Conservation (phyloP, 148 eudicot species). For the Limonium bicolor region DNA sequence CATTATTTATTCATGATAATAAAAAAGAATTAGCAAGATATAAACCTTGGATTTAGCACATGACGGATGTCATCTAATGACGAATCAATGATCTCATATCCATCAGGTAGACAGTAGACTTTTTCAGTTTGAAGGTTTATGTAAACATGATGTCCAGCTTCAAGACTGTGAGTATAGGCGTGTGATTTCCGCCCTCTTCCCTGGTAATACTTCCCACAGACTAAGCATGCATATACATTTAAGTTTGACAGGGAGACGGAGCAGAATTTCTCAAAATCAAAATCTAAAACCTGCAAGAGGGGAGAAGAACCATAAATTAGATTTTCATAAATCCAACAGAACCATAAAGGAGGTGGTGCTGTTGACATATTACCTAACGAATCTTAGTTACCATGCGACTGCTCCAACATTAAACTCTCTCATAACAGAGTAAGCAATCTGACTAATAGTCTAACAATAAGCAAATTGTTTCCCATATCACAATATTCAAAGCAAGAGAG, state of each 20-base stretch:
- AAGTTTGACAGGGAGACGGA: constrained; percentile 82
- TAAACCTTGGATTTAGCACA: constrained; percentile 86
- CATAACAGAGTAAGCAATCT: too few species aligned
- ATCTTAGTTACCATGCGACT: neutral
- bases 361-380: neutral
- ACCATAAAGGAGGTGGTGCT: too few species aligned
- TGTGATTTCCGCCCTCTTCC: constrained; percentile 88
- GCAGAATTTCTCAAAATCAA: constrained; percentile 93
- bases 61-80: constrained; percentile 85
- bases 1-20: neutral
- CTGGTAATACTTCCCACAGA: constrained; percentile 91
- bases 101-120: constrained; percentile 97
- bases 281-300: constrained; percentile 70
- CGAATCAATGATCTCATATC: constrained; percentile 84
- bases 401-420: too few species aligned
- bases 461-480: neutral
- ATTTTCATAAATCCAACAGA: neutral
- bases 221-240: constrained; percentile 93
- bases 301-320: neutral
- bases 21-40: neutral
- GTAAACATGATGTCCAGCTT: constrained; percentile 91
- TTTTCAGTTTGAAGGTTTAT: constrained; percentile 76
- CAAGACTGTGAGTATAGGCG: constrained; percentile 90
- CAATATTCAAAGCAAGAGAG: too few species aligned
- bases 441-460: neutral